Base-by-base conservation (phyloP, 2,329 filamentous ascomycete species). In the Penicillium sp. region DNA sequence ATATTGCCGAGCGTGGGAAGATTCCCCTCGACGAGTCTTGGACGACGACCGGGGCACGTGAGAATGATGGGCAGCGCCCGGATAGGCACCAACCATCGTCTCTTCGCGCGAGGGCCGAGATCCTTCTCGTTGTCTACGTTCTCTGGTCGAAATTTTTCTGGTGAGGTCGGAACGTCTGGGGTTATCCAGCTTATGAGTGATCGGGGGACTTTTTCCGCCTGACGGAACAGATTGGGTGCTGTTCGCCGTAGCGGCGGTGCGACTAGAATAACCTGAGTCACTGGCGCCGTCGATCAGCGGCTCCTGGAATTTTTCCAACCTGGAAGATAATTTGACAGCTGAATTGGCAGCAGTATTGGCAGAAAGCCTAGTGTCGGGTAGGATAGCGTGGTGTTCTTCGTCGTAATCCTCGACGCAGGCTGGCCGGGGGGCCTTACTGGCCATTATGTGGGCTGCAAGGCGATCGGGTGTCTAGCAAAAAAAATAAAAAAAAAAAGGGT, bases 231-330 rank as follows among this genome's bases (percentile, higher is more conserved):
- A 79, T 76, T 80, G 73, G 78, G 78, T 70, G 64, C 71, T 77
- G 74, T 79, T 78, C 70, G 78, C 74, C 58, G 79, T 79, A 59
- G 79, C 77, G 61, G 76, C 77, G 64, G 81, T 82, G 65, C 79
- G 78, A 74, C 81, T 84, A 59, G 81, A 84, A 75, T 85, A 85
- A 64, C 83, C 83, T 61, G 82, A 84, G 72, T 86, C 83, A 72
- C 79, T 83, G 62, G 78, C 77, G 66, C 75, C 73, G 69, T 83
- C 79, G 56, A 74, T 71, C 61, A 70, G 70, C 54, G 64, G 62
- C 57, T 67, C 68, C 46, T 61, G 53, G 69, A 61, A 69, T 72
- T 63, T 70, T 53, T 76, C 72, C 57, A 73, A 65, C 60, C 75
- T 74, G 51, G 79, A 77, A 59, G 36, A 42, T 42, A 76, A 74